Base-by-base conservation (phyloP, 768 basidiomycete genomes). In the Mycena kentingensis region DNA sequence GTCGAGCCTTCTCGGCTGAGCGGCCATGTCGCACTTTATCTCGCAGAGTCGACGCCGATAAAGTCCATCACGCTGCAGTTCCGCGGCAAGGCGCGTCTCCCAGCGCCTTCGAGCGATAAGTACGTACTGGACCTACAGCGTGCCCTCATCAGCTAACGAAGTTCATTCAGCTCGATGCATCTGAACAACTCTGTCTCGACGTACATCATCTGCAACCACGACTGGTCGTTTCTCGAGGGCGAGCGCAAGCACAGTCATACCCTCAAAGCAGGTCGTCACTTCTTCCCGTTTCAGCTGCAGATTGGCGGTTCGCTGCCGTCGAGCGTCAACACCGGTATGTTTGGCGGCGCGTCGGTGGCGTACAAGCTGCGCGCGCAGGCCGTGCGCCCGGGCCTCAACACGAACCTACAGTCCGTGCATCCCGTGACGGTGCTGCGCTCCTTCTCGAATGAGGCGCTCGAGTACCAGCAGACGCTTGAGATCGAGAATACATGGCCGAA, bases 401-500 rank as follows among this genome's bases (percentile, higher is more conserved):
- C 77, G 45, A 89, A 90, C 63, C 78, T 91, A 51, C 80, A 86
- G 46, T 76, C 82, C 2, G 70, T 76, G 31, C 72, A 74, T 43
- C 80, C 84, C 11, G 81, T 98, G 43, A 71, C 76, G 51, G 74
- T 98, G 55, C 60, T 89, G 42, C 83, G 93, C 39, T 83, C 87
- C 3, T 87, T 94, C 64, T 76, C 83, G 18, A 67, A 82, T 2
- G 93, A 94, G 55, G 88, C 95, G 0, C 80, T 97, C 61, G 96
- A 98, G 68, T 98, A 92, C 74, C 95, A 93, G 63, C 94, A 98
- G 66, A 93, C 93, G 2, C 80, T 97, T 52, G 96, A 98, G 68
- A 87, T 92, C 59, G 91, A 97, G 70, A 97, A 95, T 68, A 94
- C 93, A 15, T 98, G 96, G 96, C 94, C 96, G 0, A 88, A 88